Conservation (phyloP, 768 basidiomycete genomes). For the Suillus ampliporus region DNA sequence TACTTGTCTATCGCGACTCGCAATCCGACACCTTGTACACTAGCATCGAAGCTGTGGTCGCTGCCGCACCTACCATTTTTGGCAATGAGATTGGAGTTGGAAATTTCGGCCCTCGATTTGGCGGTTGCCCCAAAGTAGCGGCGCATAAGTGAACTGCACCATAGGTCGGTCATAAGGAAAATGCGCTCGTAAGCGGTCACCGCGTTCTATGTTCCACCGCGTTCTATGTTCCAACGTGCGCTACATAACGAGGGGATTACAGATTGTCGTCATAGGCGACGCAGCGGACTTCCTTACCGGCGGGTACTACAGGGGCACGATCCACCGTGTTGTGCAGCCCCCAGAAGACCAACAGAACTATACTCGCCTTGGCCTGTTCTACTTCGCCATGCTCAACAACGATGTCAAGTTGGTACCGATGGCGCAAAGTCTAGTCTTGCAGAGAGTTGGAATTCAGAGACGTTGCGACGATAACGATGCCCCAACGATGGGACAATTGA, state of each 20-base stretch:
- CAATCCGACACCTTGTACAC: too few relatives aligned
- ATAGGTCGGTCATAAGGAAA: conserved; percentile 57
- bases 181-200: conserved; percentile 47
- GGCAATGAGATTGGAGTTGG: too few relatives aligned
- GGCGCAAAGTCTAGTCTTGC: conserved; percentile 49
- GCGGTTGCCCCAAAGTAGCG: too few relatives aligned
- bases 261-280: conserved; percentile 62
- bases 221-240: not conserved
- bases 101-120: too few relatives aligned
- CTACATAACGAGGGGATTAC: not conserved
- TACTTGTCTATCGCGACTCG: too few relatives aligned
- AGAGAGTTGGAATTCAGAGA: conserved; percentile 42
- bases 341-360: too few relatives aligned
- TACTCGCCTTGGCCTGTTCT: too few relatives aligned
- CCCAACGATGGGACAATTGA: conserved; percentile 54
- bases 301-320: too few relatives aligned
- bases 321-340: too few relatives aligned
- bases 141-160: too few relatives aligned
- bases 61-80: too few relatives aligned
- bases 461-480: conserved; percentile 42
- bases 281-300: conserved; percentile 58
- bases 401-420: conserved; percentile 48
- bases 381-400: conserved; percentile 57
- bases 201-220: not conserved
- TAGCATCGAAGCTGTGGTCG: too few relatives aligned